Percentiles rank a stretch among this genome's conserved stretches.
Evolutionary conservation across 495 filamentous ascomycete genomes (phyloP).

Genomic region (Rusavskia elegans): DNA sequence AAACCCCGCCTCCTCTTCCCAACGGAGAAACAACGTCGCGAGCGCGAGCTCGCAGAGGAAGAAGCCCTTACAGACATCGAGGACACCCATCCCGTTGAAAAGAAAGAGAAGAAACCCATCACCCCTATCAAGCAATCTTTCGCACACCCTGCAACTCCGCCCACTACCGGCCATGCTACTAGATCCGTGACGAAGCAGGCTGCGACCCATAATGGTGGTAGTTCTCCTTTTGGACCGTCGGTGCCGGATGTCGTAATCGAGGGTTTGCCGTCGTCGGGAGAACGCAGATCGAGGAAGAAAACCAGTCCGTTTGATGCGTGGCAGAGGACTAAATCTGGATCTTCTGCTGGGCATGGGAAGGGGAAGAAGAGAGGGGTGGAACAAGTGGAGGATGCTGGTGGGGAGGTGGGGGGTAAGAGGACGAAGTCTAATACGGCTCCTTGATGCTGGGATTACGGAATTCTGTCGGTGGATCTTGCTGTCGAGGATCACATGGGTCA

Average conservation of each 20-base stretch:
- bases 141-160: slow-evolving; percentile 34
- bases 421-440: not conserved
- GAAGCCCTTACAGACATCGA: slow-evolving; percentile 38
- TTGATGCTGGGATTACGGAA: too few relatives aligned
- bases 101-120: slow-evolving; percentile 14
- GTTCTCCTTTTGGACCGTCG: slow-evolving; percentile 10
- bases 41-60: slow-evolving; percentile 20
- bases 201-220: not conserved
- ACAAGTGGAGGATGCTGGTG: not conserved
- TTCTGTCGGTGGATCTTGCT: too few relatives aligned
- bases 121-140: slow-evolving; percentile 36
- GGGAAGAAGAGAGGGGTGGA: slow-evolving; percentile 27
- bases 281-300: slow-evolving; percentile 22
- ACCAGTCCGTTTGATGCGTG: slow-evolving; percentile 51
- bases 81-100: slow-evolving; percentile 21
- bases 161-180: slow-evolving; percentile 36
- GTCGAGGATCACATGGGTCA: too few relatives aligned
- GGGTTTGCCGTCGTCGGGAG: slow-evolving; percentile 5
- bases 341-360: slow-evolving; percentile 8
- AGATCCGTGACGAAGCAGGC: slow-evolving; percentile 20
- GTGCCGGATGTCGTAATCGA: slow-evolving; percentile 12
- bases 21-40: slow-evolving; percentile 20
- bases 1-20: slow-evolving; percentile 82
- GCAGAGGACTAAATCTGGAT: slow-evolving; percentile 40
- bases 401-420: not conserved